phyloP scores from a whole-genome alignment of 345 rosid species.

The Mallotus nudiflorus region DNA sequence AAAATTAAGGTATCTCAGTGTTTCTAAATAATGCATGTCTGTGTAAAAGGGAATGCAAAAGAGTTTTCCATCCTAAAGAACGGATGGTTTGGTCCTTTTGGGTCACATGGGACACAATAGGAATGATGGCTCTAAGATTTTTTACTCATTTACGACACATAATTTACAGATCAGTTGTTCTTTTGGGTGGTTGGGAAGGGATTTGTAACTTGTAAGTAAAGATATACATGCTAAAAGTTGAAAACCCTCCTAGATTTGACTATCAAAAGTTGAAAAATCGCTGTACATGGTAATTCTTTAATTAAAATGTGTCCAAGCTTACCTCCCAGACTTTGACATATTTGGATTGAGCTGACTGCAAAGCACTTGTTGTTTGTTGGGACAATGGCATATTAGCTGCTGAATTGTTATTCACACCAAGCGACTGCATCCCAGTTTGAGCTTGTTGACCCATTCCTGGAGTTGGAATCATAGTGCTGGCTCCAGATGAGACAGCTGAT shows the following conservation, averaged over 20 bases:
- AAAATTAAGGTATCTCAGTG: not conserved
- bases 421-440: slow-evolving; percentile 64
- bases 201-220: not conserved
- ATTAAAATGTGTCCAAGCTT: slow-evolving; percentile 21
- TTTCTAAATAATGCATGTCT: not conserved
- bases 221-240: not conserved
- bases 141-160: not conserved
- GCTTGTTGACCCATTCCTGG: slow-evolving; percentile 85
- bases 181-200: not conserved
- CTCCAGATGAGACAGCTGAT: slow-evolving; percentile 66
- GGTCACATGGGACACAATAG: not conserved
- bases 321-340: slow-evolving; percentile 98
- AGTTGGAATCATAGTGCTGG: slow-evolving; percentile 81
- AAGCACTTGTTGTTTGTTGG: slow-evolving; percentile 64
- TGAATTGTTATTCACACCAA: slow-evolving; percentile 59
- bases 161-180: not conserved
- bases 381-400: slow-evolving; percentile 68
- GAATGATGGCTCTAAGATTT: not conserved
- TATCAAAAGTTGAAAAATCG: not conserved
- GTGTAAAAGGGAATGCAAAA: not conserved
- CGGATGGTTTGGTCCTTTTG: not conserved
- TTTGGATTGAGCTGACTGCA: slow-evolving; percentile 77
- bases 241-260: not conserved
- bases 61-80: not conserved
- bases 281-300: not conserved